A percentile compares a stretch with the other conserved stretches of the same genome.
Evolutionary conservation across 2,329 filamentous ascomycete genomes (phyloP).

Genomic region (Aspergillus eucalypticola): DNA sequence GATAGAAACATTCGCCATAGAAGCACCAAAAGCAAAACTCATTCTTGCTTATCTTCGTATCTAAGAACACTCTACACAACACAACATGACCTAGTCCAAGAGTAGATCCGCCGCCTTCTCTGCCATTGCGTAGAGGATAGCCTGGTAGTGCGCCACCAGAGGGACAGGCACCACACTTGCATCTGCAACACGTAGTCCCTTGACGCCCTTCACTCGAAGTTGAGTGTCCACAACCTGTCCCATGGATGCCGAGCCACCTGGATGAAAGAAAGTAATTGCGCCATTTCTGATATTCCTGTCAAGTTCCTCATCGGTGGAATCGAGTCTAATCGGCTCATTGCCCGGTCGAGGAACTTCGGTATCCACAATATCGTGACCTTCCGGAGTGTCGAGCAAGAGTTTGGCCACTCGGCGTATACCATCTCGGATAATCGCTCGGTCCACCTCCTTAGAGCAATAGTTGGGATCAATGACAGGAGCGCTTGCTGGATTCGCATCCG

Average conservation of each 20-base stretch:
- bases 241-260: conserved; percentile 16
- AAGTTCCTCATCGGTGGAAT: conserved; percentile 12
- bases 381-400: conserved; percentile 12
- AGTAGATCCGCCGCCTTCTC: not conserved
- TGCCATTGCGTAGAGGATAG: conserved; percentile 18
- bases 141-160: conserved; percentile 23
- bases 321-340: not conserved
- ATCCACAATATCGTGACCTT: conserved; percentile 18
- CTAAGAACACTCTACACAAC: too few relatives aligned
- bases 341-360: conserved; percentile 18
- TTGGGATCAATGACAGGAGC: conserved; percentile 33
- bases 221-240: conserved; percentile 14
- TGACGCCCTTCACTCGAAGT: conserved; percentile 14
- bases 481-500: conserved; percentile 16
- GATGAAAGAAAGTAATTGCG: conserved; percentile 20
- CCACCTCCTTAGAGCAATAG: conserved; percentile 31
- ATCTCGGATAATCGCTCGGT: conserved; percentile 20
- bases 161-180: conserved; percentile 28
- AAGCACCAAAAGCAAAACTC: too few relatives aligned
- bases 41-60: too few relatives aligned
- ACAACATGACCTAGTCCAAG: too few relatives aligned
- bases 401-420: conserved; percentile 19
- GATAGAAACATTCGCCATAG: too few relatives aligned
- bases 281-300: not conserved
- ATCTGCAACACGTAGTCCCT: conserved; percentile 26